Evolutionary conservation across 2,329 filamentous ascomycete genomes (phyloP), one percentile per base, ranked within the genome.

Genomic region (Phoma herbarum): DNA sequence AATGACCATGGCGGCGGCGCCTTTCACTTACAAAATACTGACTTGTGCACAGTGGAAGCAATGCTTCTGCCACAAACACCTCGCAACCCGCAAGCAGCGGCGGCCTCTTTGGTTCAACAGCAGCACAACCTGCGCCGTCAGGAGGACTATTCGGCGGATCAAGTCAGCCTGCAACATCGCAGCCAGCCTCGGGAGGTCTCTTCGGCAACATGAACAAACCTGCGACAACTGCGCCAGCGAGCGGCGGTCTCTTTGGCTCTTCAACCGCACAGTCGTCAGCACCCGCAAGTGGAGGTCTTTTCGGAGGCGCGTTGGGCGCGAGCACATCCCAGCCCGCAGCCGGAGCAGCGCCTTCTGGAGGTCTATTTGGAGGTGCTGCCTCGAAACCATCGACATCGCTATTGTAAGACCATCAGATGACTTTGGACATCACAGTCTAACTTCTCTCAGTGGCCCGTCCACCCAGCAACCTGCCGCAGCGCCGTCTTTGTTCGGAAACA

Each of bases 201-300:
- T 79, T 80, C 62, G 76, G 76, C 45, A 73, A 68, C 57, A 63
- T 74, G 57, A 73, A 68, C 62, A 75, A 77, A 62, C 70, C 71
- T 46, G 67, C 75, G 37, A 63, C 68, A 33, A 57, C 70, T 22
- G 64, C 64, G 28, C 57, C 64, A 8, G 57, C 69, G 23, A 64
- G 62, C 53, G 72, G 71, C 50, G 71, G 73, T 8, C 73, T 78
- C 22, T 78, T 78, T 45, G 77, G 75, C 43, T 67, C 68, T 14
- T 72, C 72, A 4, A 71, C 69, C 20, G 66, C 72, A 22, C 72
- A 69, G 60, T 46, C 57, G 37, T 59, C 66, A 41, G 69, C 68
- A 31, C 66, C 71, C 9, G 68, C 71, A 47, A 69, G 62, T 52
- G 66, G 69, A 16, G 64, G 69, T 44, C 63, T 76, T 35, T 77